Evolutionary conservation across 345 rosid genomes (phyloP), one percentile per base, ranked within the genome.

Genomic region (Cardamine chenopodiifolia): DNA sequence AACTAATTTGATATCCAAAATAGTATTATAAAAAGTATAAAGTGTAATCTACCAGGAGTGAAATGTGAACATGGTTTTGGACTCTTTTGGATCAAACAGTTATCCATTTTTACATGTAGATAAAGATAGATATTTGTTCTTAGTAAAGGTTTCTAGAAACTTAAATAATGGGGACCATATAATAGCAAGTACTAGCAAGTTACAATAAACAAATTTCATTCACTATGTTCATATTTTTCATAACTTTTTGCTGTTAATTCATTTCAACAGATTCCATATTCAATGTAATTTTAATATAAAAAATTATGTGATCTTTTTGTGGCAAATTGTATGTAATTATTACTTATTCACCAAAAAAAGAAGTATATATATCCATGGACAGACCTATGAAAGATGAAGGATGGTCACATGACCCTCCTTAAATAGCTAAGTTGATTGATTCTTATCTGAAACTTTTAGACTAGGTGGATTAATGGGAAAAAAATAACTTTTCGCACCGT

Each of bases 91-190:
- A 52, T 39, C 18, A 50, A 68, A 29, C 57, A 0, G 8, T 75
- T 75, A 75, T 75, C 62, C 49, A 58, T 20, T 29, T 60, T 61
- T 40, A 62, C 32, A 60, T 26, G 29, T 40, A 28, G 37, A 58
- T 37, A 42, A 5, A 66, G 72, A 74, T 73, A 44, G 15, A 73
- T 73, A 44, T 57, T 49, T 58, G 9, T 50, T 44, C 18, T 23
- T 23, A 23, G 18, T 15, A 52, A 61, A 54, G 53, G 65, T 71
- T 76, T 76, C 75, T 70, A 76, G 75, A 76, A 76, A 44, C 71
- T 32, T 70, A 13, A 62, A 9, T 35, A 52, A 54, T 56, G 52
- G 75, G 79, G 71, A 62, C 71, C 75, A 62, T 45, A 17, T 23
- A 6, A 25, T 54, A n/a, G 31, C 52, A 68, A 40, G 19, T n/a